These are phyloP conservation scores for Debaryomyces udenii DNA, from an alignment of 1,139 yeast species.

Conservation along the genomic window DNA sequence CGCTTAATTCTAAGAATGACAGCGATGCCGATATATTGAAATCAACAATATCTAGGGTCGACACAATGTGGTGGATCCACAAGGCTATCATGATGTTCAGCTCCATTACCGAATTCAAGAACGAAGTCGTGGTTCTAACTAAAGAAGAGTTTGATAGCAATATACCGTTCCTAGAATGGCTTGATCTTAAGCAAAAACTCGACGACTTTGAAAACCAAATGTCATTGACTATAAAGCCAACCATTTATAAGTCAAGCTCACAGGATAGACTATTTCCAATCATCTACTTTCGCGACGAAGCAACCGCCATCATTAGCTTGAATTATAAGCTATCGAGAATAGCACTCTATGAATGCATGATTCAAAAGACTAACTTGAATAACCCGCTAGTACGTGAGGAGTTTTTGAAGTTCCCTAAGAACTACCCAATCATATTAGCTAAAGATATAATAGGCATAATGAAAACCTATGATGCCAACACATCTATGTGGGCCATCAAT, in stretches of 20 bases:
- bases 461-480: conserved; percentile 37
- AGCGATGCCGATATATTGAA: conserved; percentile 5
- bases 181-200: conserved; percentile 25
- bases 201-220: conserved; percentile 34
- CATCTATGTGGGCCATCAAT: conserved; percentile 39
- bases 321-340: conserved; percentile 37
- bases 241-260: conserved; percentile 31
- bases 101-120: conserved; percentile 33
- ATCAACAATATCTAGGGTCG: conserved; percentile 2
- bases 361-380: conserved; percentile 22
- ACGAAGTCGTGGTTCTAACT: conserved; percentile 30
- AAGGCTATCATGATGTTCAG: conserved; percentile 34
- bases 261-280: conserved; percentile 30
- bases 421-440: conserved; percentile 33
- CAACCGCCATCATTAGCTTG: conserved; percentile 36
- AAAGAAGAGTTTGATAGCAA: conserved; percentile 28
- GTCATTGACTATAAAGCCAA: conserved; percentile 36
- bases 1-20: conserved; percentile 1
- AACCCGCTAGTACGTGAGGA: conserved; percentile 23
- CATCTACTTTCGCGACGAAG: conserved; percentile 39
- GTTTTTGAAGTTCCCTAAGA: conserved; percentile 26
- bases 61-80: conserved; percentile 43
- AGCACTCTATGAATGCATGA: conserved; percentile 33
- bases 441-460: conserved; percentile 43
- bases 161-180: conserved; percentile 32